Evolutionary conservation across 805 yeast genomes (phyloP), one percentile per base, ranked within the genome.

Genomic region (Blastobotrys parvus): DNA sequence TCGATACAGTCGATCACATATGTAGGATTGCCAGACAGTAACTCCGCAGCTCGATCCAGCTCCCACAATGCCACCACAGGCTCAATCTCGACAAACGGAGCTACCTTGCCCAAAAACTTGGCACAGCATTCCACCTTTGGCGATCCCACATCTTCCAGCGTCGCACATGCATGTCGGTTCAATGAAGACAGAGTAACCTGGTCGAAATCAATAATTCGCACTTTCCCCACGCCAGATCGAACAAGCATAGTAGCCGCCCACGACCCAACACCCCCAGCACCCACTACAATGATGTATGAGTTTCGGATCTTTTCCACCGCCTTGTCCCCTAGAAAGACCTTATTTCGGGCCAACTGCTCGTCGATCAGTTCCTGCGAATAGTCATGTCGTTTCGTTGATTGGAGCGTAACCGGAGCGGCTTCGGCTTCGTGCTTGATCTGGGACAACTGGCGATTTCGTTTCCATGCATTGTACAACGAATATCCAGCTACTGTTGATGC

Each of bases 261-360:
- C 0, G 97, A 89, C 2, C 99, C 99, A 33, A 92, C 99, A 45
- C 99, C 99, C 45, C 99, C 99, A 15, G 90, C 92, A 23, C 99
- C 98, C 10, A 78, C 82, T 13, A 90, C 83, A 1, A 87, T 83
- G 4, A 88, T 72, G 45, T 75, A 72, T 57, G 84, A 80, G 15
- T 71, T 64, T 43, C 95, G 77, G 15, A 92, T 75, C 46, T 76
- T 77, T 16, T 64, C 61, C 76, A 88, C 79, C 1, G 96, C 97
- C 17, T 80, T 83, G 41, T 83, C 85, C 10, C 95, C 87, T 21
- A 92, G 69, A 59, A 92, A 92, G 1, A 95, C 97, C 59, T 85
- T 82, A 66, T 90, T 92, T 49, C 98, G 70, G 0, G 97, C 95
- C 31, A 90, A 74, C 60, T 92, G 97, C 64, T 92, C 98, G 45